Evolutionary conservation across 2,329 filamentous ascomycete species (phyloP).

Genomic region (Ambrosiella xylebori): DNA sequence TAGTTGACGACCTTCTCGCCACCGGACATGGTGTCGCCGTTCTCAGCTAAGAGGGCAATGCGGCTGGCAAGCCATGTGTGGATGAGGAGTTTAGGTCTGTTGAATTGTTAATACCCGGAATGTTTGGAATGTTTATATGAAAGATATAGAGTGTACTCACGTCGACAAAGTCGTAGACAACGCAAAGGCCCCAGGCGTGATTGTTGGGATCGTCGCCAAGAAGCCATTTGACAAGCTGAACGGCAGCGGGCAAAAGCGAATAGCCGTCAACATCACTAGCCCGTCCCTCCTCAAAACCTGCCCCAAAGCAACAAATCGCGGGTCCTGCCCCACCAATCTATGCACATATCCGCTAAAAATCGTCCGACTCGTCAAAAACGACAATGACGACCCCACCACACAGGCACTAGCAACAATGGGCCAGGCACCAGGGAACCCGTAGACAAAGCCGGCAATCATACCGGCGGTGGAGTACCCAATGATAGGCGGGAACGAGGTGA

Average conservation of each 20-base stretch:
- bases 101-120: conserved; percentile 2
- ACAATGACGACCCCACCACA: conserved; percentile 56
- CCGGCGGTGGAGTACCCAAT: conserved; percentile 69
- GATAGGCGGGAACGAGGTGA: conserved; percentile 69
- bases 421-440: conserved; percentile 51
- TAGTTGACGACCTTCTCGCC: conserved; percentile 72
- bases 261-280: conserved; percentile 73
- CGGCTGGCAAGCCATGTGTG: conserved; percentile 84
- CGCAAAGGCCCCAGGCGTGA: conserved; percentile 58
- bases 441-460: conserved; percentile 37
- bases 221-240: conserved; percentile 91
- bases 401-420: conserved; percentile 66
- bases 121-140: background rate
- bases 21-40: conserved; percentile 64
- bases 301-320: conserved; percentile 72
- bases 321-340: conserved; percentile 63
- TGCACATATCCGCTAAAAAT: conserved; percentile 65
- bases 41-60: conserved; percentile 67
- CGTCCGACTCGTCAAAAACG: conserved; percentile 67
- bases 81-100: conserved; percentile 68
- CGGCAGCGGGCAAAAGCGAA: conserved; percentile 79
- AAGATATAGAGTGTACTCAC: conserved; percentile 19
- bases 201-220: conserved; percentile 80
- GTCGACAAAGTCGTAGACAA: conserved; percentile 65
- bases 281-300: conserved; percentile 84